Base-by-base conservation (phyloP, 208 protist genomes). In the Trypanosoma boissoni region DNA sequence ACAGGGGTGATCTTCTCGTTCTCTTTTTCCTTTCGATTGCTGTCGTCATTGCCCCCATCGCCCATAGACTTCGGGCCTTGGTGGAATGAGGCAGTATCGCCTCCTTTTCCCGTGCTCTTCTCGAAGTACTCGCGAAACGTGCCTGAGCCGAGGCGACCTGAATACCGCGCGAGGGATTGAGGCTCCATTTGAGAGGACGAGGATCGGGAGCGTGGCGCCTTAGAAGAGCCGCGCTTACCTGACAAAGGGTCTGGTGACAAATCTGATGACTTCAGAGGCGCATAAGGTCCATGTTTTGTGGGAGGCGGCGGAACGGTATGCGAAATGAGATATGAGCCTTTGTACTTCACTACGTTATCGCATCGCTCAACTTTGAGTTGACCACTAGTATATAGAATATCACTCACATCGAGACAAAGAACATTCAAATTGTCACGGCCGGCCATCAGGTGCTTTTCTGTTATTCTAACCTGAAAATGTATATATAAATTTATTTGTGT, bases 371-470 rank as follows among this genome's bases (percentile, higher is more conserved):
- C 46, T 29, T 58, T 70, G 2, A 46, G 2, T 12, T 37, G 48
- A 4, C 18, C 43, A 2, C 31, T 12, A 16, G 31, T 46, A n/a
- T 63, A 49, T 23, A 70, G 20, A 37, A 70, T 6, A 5, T 70
- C 64, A 29, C 32, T 58, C 27, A 70, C 64, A 50, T 70, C 64
- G 8, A 70, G 46, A 41, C 64, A 70, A 27, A 70, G 26, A 12
- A 70, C 55, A 51, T 55, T 55, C 39, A 70, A 46, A 12, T 55
- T 37, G 12, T 2, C 3, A 8, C 3, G 46, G n/a, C 28, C 23
- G 10, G 8, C 14, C 53, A 60, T 60, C 24, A 7, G n/a, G 10
- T 6, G 20, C 4, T 16, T 16, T 34, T 18, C 24, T 16, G 9
- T 23, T 23, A 32, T 18, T 36, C 36, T 39, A 10, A 53, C 43